Conservation (phyloP, 768 basidiomycete species). For the Lanmaoa rubissima region DNA sequence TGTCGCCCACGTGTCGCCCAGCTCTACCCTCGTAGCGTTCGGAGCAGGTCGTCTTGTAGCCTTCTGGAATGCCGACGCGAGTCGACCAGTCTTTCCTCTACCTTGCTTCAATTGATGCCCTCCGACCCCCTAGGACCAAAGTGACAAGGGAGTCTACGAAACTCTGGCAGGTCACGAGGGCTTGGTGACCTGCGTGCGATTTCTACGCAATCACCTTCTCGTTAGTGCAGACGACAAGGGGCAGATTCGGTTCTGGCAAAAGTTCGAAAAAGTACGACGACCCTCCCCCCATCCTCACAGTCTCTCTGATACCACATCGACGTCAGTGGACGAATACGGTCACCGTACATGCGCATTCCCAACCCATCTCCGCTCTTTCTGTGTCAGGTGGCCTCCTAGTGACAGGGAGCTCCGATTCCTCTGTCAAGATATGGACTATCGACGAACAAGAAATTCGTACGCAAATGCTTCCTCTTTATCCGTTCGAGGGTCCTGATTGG, state of each 20-base stretch:
- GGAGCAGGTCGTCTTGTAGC: constrained; percentile 56
- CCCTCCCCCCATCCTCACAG: not conserved
- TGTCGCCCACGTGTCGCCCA: constrained; percentile 35
- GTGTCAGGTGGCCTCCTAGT: constrained; percentile 49
- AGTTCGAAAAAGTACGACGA: constrained; percentile 27
- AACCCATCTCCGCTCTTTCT: constrained; percentile 68
- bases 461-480: not conserved
- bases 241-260: constrained; percentile 58
- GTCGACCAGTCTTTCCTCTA: constrained; percentile 14
- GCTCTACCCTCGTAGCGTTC: constrained; percentile 47
- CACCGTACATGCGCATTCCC: constrained; percentile 58
- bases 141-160: constrained; percentile 53
- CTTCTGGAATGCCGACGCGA: constrained; percentile 56
- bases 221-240: constrained; percentile 80
- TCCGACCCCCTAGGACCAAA: constrained; percentile 39
- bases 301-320: constrained; percentile 12
- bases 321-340: constrained; percentile 55
- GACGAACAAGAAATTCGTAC: constrained; percentile 30
- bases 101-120: not conserved
- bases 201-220: constrained; percentile 51
- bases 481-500: constrained; percentile 6
- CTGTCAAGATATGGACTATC: constrained; percentile 72
- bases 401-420: constrained; percentile 82
- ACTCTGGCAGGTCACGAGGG: constrained; percentile 78
- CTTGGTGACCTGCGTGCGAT: constrained; percentile 74